Base-by-base conservation (phyloP, 1,284 basidiomycete species). In the Peniophora sp. region DNA sequence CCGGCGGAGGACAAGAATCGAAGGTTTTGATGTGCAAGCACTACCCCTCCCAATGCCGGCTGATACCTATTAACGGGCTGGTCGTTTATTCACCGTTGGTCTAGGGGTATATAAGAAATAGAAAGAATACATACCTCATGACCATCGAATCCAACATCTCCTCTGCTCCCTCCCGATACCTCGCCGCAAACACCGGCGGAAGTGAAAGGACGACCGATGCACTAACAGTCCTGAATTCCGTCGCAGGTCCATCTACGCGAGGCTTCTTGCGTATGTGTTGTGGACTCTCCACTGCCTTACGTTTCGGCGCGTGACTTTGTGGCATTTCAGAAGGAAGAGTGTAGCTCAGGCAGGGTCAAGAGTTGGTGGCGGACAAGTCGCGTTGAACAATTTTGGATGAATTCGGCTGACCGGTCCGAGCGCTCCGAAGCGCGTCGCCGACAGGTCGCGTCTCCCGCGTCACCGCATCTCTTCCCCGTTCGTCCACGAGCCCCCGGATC, bases 81-180 rank as follows among this genome's bases (percentile, higher is more conserved):
- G 48, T 43, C 52, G 47, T 22, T 41, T 42, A 49, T 48, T 58
- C 54, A 56, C 35, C 55, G 44, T 43, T 36, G 34, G 32, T 43
- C 24, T 35, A 32, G 53, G 17, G 17, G 23, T 35, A 15, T 23
- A 36, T 35, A 47, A 15, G 46, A 36, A 17, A 22, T 39, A n/a
- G 9, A 17, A n/a, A 32, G 6, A 32, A 6, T 11, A 68, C 82
- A 64, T 62, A 93, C 93, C 90, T 81, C 93, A 97, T 96, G 22
- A 96, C 71, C 85, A 95, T 88, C 10, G 87, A 89, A 65, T 97
- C 92, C 24, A 97, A 70, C 76, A 92, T 84, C 68, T 97, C 92
- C 60, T 85, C 79, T 12, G 84, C 89, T 10, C 94, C 94, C 42
- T 68, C 72, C 24, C 76, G 71, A 44, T 83, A 79, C 67, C 87